Evolutionary conservation across 163 green algal genomes (phyloP).

Genomic region (Scenedesmus sp.): DNA sequence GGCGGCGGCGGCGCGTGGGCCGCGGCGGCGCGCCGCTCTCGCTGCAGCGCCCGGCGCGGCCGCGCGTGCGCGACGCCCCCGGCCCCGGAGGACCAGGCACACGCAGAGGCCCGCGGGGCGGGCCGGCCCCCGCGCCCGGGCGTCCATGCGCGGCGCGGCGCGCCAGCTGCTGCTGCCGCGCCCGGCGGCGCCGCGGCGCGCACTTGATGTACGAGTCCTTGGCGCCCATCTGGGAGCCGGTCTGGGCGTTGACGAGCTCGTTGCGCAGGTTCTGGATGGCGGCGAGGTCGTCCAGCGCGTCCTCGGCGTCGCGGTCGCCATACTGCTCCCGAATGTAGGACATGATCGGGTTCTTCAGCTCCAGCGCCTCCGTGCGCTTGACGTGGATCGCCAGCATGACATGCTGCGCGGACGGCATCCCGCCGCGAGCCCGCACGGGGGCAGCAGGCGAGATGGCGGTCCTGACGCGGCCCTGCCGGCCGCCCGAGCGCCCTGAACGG

Average conservation of each 20-base stretch:
- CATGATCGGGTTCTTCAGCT: slow-evolving; percentile 77
- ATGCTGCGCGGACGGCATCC: slow-evolving; percentile 4
- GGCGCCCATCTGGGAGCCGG: slow-evolving; percentile 55
- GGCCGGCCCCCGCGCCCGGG: neutral
- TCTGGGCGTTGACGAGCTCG: slow-evolving; percentile 58
- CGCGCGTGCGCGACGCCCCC: no score
- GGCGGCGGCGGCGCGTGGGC: no score
- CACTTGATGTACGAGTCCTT: slow-evolving; percentile 75
- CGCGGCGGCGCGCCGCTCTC: no score
- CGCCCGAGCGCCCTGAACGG: no score
- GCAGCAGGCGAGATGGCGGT: no score
- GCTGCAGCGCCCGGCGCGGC: no score
- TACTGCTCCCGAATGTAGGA: slow-evolving; percentile 73
- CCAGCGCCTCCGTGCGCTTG: slow-evolving; percentile 80
- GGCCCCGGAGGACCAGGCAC: no score
- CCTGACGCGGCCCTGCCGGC: no score
- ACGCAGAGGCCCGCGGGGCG: neutral
- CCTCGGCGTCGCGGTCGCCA: slow-evolving; percentile 65
- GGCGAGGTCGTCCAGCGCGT: slow-evolving; percentile 79
- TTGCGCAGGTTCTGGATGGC: slow-evolving; percentile 70
- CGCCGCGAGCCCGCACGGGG: no score
- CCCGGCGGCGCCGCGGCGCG: neutral
- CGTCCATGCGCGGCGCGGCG: neutral
- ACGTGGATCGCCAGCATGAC: slow-evolving; percentile 82
- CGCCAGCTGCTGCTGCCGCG: no score